These are phyloP conservation scores for Mycena galopus DNA, from an alignment of 768 basidiomycete genomes.

Conservation along the genomic window DNA sequence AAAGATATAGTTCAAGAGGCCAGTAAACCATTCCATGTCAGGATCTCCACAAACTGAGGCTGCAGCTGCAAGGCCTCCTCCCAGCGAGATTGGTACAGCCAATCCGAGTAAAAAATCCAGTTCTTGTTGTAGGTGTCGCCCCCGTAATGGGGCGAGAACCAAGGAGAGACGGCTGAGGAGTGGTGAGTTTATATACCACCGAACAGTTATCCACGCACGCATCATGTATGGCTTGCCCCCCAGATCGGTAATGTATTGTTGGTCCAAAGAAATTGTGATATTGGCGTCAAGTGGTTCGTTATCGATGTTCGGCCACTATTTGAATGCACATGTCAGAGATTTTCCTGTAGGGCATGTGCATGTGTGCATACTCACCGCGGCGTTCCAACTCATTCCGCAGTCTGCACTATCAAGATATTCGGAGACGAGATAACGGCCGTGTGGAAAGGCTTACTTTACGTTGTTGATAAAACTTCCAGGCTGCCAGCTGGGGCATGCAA, in stretches of 20 bases:
- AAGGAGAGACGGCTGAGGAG: background rate
- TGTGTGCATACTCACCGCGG: background rate
- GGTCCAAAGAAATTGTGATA: background rate
- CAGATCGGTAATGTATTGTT: background rate
- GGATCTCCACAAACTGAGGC: slow-evolving; percentile 7
- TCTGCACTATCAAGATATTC: background rate
- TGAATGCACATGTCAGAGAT: background rate
- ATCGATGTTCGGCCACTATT: background rate
- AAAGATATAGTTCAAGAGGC: background rate
- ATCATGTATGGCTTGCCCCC: slow-evolving; percentile 5
- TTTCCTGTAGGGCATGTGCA: background rate
- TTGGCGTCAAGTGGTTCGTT: slow-evolving; percentile 3
- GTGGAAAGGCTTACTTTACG: background rate
- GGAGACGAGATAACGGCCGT: background rate
- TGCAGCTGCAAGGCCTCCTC: background rate
- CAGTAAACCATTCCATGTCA: background rate
- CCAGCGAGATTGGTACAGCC: slow-evolving; percentile 2
- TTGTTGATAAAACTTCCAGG: background rate
- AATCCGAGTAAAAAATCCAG: slow-evolving; percentile 3
- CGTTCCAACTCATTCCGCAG: slow-evolving; percentile 10
- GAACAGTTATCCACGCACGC: background rate
- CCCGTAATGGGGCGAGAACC: slow-evolving; percentile 2
- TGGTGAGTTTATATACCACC: background rate
- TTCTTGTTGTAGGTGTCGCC: slow-evolving; percentile 1
- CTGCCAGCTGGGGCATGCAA: slow-evolving; percentile 3